A percentile compares a stretch with the other conserved stretches of the same genome.
Evolutionary conservation across 257 asterid genomes (phyloP).

Genomic region (Ajuga chamaepitys): DNA sequence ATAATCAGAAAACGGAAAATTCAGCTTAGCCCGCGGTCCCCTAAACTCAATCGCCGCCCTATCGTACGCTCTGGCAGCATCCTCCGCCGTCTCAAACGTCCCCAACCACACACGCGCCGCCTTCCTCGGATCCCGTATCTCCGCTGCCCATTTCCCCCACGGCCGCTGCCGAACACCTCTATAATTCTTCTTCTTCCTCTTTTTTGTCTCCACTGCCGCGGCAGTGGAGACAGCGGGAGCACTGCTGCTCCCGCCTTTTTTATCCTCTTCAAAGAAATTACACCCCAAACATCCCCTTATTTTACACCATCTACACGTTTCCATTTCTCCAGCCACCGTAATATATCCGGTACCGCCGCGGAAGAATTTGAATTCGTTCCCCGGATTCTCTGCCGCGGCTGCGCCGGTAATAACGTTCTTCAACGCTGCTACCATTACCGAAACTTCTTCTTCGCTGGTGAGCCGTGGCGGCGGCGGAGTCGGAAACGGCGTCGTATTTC

Average conservation of each 20-base stretch:
- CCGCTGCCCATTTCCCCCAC: conserved; percentile 98
- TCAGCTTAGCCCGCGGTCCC: conserved; percentile 85
- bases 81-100: conserved; percentile 74
- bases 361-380: not conserved
- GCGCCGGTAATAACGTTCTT: conserved; percentile 46
- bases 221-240: not conserved
- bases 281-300: conserved; percentile 73
- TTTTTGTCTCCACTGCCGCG: conserved; percentile 4
- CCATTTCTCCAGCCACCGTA: conserved; percentile 31
- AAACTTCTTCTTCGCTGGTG: conserved; percentile 48
- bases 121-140: conserved; percentile 71
- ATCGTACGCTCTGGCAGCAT: conserved; percentile 83
- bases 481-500: too few species aligned
- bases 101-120: conserved; percentile 95
- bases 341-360: conserved; percentile 5
- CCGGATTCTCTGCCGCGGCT: not conserved
- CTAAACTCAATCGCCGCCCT: conserved; percentile 76
- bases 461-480: conserved; percentile 20
- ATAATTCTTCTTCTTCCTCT: conserved; percentile 63
- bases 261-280: conserved; percentile 34
- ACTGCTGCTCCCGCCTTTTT: not conserved
- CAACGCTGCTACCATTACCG: conserved; percentile 60
- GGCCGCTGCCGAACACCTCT: conserved; percentile 92
- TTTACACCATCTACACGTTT: conserved; percentile 49
- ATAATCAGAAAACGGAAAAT: conserved; percentile 71